Evolutionary conservation across 805 yeast genomes (phyloP), one percentile per base, ranked within the genome.

Genomic region (Zygosaccharomyces lentus): DNA sequence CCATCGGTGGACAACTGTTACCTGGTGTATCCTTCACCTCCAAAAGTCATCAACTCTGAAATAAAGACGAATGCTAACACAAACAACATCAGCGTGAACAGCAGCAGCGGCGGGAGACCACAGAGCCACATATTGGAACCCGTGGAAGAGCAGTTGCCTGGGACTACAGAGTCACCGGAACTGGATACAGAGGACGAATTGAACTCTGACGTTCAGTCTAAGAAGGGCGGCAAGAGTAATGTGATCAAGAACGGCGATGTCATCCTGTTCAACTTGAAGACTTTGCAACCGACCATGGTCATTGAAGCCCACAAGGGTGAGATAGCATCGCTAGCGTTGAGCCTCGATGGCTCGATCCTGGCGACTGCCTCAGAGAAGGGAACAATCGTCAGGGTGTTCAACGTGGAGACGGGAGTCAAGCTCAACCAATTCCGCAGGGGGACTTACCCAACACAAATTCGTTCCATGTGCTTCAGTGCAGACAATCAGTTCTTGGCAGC

Each of bases 321-420:
- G 4, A 61, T 85, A 34, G 86, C 88, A 2, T 80, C 82, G 1
- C 67, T 85, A 45, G 67, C 82, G 2, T 62, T 85, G 21, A 81
- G 87, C 19, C 68, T 68, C 29, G 87, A 84, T 61, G 93, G 91
- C 0, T 66, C 71, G 1, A 60, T 81, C 21, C 64, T 85, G 31
- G 90, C 91, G 1, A 82, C 91, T 0, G 84, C 90, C 1, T 81
- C 88, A 9, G 81, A 78, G 36, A 84, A 84, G 55, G 95, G 95
- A 2, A 85, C 95, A 0, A 83, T 85, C 13, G 77, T 85, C 1
- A 67, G 91, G 49, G 84, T 85, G 1, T 85, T 84, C 55, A 68
- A 76, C 24, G 80, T 80, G 0, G 72, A 68, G n/a, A 76, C 81
- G 1, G 89, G 90, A 0, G 67, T 71, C 24, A 81, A 80, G 54